Conservation (phyloP, 2,329 filamentous ascomycete species). For the Fusarium pilosicola region DNA sequence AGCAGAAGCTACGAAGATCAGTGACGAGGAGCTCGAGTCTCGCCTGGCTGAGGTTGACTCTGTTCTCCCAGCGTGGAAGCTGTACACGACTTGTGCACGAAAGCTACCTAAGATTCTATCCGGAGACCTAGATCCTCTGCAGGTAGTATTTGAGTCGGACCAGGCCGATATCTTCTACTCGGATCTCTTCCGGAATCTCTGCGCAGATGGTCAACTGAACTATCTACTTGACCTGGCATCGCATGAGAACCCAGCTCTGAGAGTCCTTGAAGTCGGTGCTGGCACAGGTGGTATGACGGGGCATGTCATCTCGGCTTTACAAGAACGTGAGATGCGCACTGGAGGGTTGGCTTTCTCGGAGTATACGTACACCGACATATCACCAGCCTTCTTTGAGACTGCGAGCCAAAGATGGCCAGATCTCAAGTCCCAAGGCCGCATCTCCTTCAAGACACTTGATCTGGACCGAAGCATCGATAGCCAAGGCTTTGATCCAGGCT, state of each 20-base stretch:
- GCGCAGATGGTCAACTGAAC: neutral
- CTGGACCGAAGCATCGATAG: neutral
- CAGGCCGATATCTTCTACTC: constrained; percentile 13
- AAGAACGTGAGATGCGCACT: neutral
- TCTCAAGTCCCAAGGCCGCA: neutral
- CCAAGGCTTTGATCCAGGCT: constrained; percentile 26
- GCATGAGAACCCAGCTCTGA: neutral
- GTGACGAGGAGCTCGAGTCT: neutral
- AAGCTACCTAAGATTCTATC: neutral
- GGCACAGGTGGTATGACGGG: constrained; percentile 6
- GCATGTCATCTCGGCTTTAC: neutral
- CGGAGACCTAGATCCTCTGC: neutral
- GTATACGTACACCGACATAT: constrained; percentile 56
- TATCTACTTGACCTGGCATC: neutral
- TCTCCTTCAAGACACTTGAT: constrained; percentile 45
- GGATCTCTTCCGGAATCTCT: neutral
- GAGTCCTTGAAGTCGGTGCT: constrained; percentile 7
- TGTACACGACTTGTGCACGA: neutral
- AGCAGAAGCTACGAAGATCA: neutral
- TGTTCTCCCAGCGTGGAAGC: constrained; percentile 1
- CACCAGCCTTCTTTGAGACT: constrained; percentile 46
- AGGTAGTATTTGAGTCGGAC: constrained; percentile 6
- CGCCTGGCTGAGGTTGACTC: neutral
- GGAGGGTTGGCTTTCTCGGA: constrained; percentile 34
- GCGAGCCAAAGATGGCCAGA: constrained; percentile 28